Conservation (phyloP, 2,329 filamentous ascomycete genomes). For the Monosporascus ibericus region DNA sequence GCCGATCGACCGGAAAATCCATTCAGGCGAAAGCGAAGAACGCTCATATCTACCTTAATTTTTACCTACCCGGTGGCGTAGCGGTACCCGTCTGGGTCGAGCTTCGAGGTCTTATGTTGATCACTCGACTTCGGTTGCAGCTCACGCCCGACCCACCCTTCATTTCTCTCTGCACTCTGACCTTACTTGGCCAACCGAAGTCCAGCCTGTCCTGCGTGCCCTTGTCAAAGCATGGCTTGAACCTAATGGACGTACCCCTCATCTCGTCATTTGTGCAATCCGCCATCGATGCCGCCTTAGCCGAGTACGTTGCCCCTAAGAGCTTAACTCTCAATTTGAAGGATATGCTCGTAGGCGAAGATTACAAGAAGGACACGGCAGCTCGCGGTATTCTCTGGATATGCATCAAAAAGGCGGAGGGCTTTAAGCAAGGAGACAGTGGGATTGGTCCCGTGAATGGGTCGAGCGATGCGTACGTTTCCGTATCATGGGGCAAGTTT, state of each 20-base stretch:
- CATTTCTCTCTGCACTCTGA: conserved; percentile 67
- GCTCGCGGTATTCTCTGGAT: conserved; percentile 60
- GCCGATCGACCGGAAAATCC: conserved; percentile 53
- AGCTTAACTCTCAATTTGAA: conserved; percentile 68
- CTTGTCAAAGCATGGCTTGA: conserved; percentile 61
- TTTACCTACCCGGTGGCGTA: conserved; percentile 56
- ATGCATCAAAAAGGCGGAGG: conserved; percentile 59
- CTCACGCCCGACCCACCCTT: conserved; percentile 72
- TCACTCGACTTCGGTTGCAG: conserved; percentile 62
- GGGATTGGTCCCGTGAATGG: conserved; percentile 55
- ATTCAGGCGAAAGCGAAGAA: conserved; percentile 61
- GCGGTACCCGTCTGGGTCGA: conserved; percentile 67
- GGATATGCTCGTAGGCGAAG: conserved; percentile 71
- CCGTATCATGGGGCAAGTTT: conserved; percentile 72
- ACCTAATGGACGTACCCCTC: conserved; percentile 69
- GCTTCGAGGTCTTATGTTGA: conserved; percentile 64
- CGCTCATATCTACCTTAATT: conserved; percentile 65
- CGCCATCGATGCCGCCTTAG: conserved; percentile 65
- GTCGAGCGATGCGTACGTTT: conserved; percentile 64
- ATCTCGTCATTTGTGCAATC: conserved; percentile 72
- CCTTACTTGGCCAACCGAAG: conserved; percentile 69
- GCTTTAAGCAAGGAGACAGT: conserved; percentile 66
- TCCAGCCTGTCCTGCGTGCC: conserved; percentile 66
- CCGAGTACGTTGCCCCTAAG: conserved; percentile 72
- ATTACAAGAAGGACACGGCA: conserved; percentile 70